phyloP scores from a whole-genome alignment of 73 alveolate genomes.

The Chromera velia region DNA sequence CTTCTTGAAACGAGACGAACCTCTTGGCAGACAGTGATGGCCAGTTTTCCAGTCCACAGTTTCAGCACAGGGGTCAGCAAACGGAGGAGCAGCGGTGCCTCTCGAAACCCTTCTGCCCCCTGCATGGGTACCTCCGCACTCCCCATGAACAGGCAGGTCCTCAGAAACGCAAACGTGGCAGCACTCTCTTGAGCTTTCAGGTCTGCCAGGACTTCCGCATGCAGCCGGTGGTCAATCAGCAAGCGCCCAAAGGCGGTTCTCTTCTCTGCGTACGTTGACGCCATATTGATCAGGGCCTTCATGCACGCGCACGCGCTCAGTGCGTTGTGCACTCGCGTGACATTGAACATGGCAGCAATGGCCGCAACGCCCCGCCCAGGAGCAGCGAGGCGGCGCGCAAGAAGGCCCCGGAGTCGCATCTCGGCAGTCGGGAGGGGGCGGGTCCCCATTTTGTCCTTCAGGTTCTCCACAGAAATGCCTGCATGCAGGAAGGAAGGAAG shows the following conservation, averaged over 20 bases:
- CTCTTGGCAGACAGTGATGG: too few relatives aligned
- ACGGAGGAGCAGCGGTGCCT: too few relatives aligned
- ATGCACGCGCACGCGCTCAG: slow-evolving; percentile 57
- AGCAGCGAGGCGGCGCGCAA: slow-evolving; percentile 50
- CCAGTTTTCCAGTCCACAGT: slow-evolving; percentile 69
- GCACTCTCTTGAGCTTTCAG: slow-evolving; percentile 63
- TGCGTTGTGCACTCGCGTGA: slow-evolving; percentile 66
- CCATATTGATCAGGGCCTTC: slow-evolving; percentile 67
- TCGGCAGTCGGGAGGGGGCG: slow-evolving; percentile 83
- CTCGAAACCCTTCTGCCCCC: too few relatives aligned
- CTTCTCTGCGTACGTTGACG: slow-evolving; percentile 62
- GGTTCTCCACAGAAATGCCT: slow-evolving; percentile 61
- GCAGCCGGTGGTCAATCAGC: slow-evolving; percentile 54
- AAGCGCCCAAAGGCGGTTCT: slow-evolving; percentile 66
- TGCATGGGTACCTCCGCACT: too few relatives aligned
- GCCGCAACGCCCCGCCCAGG: slow-evolving; percentile 66
- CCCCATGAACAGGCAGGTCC: too few relatives aligned
- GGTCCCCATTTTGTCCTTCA: slow-evolving; percentile 82
- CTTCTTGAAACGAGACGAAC: too few relatives aligned
- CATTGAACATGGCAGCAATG: slow-evolving; percentile 65
- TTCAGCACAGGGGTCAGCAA: slow-evolving; percentile 66
- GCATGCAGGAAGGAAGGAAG: too few relatives aligned
- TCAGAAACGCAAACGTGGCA: too few relatives aligned
- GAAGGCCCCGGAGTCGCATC: slow-evolving; percentile 56
- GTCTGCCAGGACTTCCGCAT: slow-evolving; percentile 33